Evolutionary conservation across 768 basidiomycete genomes (phyloP), one percentile per base, ranked within the genome.

Genomic region (Leucosporidium creatinivorum): DNA sequence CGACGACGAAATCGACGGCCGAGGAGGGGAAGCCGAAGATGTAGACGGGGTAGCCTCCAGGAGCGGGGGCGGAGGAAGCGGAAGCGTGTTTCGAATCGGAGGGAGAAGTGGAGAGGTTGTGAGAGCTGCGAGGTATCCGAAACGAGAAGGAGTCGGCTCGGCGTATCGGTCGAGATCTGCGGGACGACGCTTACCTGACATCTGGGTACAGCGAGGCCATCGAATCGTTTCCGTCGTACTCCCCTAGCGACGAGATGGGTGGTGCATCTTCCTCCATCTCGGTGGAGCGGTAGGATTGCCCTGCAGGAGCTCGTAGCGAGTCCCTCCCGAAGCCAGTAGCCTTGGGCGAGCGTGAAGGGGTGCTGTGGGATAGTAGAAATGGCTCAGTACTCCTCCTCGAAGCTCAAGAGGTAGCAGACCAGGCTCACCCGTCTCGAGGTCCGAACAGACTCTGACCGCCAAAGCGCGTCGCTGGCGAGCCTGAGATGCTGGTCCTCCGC

Each of bases 1-100:
- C 63, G 63, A 76, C 63, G 33, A 78, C 63, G 21, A 85, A 75
- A 61, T 83, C 85, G 76, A 87, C 88, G 74, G 86, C 86, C 77
- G 91, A 88, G 39, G 85, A 80, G 8, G 91, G 90, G 76, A 91
- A 93, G n/a, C 91, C 91, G 68, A 91, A 93, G 61, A 93, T 85
- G 74, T 91, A 81, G 47, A 93, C 81, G 19, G 74, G 54, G 44
- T 64, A 68, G 62, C 67, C 57, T 7, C 17, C 33, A 30, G 48
- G 39, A 18, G 57, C 17, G 3, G 63, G 33, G 8, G 60, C 25
- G 33, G 30, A 61, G 56, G 25, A 39, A 57, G 51, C 54, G 61
- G 61, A 61, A 28, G 18, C 18, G 21, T 26, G 50, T 33, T 19
- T 50, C 13, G 4, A 58, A 25, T 9, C 52, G 33, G 39, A n/a